These are phyloP conservation scores for Nothomitra cinnamomea DNA, from an alignment of 2,329 filamentous ascomycete species.

Conservation along the genomic window DNA sequence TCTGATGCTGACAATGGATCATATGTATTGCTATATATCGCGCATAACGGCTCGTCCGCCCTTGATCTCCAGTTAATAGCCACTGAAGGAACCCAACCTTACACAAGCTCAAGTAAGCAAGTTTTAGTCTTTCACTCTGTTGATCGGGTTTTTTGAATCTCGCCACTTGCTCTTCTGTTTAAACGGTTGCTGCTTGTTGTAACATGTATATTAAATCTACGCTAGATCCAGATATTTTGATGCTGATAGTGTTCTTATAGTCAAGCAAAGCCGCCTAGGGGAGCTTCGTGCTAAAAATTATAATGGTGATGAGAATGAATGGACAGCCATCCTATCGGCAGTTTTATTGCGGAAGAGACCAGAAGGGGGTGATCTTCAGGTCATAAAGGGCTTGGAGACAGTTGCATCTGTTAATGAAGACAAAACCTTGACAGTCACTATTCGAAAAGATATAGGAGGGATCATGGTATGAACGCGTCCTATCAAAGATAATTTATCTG, in stretches of 20 bases:
- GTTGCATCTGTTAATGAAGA: slow-evolving; percentile 38
- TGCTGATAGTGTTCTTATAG: slow-evolving; percentile 18
- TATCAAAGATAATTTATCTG: background rate
- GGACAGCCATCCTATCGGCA: slow-evolving; percentile 42
- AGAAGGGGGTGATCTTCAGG: slow-evolving; percentile 28
- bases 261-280: slow-evolving; percentile 38
- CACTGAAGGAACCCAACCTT: slow-evolving; percentile 48
- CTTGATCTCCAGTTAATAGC: slow-evolving; percentile 51
- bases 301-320: slow-evolving; percentile 44
- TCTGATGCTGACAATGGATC: slow-evolving; percentile 14
- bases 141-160: background rate
- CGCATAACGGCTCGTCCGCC: slow-evolving; percentile 28
- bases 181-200: too few relatives aligned
- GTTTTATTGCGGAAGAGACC: slow-evolving; percentile 32
- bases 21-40: slow-evolving; percentile 45
- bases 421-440: slow-evolving; percentile 38
- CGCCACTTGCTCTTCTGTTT: too few relatives aligned
- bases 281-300: slow-evolving; percentile 37
- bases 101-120: slow-evolving; percentile 35
- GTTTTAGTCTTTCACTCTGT: background rate
- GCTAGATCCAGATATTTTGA: background rate
- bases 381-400: slow-evolving; percentile 33
- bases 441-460: slow-evolving; percentile 48
- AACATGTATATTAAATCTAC: too few relatives aligned
- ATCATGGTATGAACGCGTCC: slow-evolving; percentile 40